Evolutionary conservation across 805 yeast species (phyloP).

Genomic region (Hanseniaspora guilliermondii): DNA sequence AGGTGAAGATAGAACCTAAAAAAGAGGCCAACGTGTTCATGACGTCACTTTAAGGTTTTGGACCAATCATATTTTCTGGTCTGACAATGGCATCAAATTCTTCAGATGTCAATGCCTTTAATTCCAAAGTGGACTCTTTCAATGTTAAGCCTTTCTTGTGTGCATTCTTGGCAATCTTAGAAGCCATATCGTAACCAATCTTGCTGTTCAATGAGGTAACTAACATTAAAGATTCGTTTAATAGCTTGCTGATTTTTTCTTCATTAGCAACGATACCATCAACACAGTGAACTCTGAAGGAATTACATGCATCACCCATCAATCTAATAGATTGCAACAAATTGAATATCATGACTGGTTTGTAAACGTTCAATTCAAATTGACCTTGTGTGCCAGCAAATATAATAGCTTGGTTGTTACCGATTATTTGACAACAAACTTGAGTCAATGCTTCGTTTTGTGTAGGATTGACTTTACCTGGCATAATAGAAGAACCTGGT

Average conservation of each 20-base stretch:
- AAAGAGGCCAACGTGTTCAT: too few species aligned
- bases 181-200: conserved; percentile 95
- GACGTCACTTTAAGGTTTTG: conserved; percentile 33
- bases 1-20: too few species aligned
- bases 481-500: conserved; percentile 99
- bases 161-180: conserved; percentile 96
- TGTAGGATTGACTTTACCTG: conserved; percentile 98
- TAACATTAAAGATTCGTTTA: conserved; percentile 93
- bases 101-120: conserved; percentile 66
- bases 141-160: conserved; percentile 94
- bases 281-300: conserved; percentile 90
- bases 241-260: conserved; percentile 71
- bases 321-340: conserved; percentile 77
- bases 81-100: conserved; percentile 95
- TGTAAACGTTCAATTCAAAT: conserved; percentile 94
- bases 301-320: conserved; percentile 75
- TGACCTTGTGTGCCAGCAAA: conserved; percentile 98
- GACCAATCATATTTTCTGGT: conserved; percentile 97
- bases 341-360: conserved; percentile 90
- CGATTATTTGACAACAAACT: conserved; percentile 96
- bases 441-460: conserved; percentile 98
- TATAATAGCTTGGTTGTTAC: conserved; percentile 89
- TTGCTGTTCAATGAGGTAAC: conserved; percentile 97
- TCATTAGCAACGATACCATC: conserved; percentile 85
- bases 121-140: conserved; percentile 87